Conservation (phyloP, 148 eudicot genomes). For the Vaccinium myrtillus region DNA sequence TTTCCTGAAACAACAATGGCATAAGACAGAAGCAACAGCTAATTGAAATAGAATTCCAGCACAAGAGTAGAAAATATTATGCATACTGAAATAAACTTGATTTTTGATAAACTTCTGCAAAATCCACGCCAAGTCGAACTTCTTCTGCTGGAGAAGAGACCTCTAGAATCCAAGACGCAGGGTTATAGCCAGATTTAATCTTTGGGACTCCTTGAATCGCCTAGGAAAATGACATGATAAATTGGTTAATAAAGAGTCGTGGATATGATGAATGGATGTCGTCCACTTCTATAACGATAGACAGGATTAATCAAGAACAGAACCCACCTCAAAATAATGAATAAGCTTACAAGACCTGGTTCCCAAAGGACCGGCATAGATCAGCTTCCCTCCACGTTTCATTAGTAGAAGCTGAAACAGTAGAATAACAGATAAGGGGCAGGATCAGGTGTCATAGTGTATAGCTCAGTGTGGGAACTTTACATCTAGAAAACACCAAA, state of each 20-base stretch:
- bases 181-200: conserved; percentile 85
- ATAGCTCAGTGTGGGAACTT: background rate
- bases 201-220: conserved; percentile 78
- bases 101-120: conserved; percentile 79
- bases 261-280: background rate
- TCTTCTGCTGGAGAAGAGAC: conserved; percentile 84
- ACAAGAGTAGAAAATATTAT: conserved; percentile 15
- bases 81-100: conserved; percentile 76
- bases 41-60: conserved; percentile 3
- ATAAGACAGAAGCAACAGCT: conserved; percentile 21
- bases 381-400: conserved; percentile 97
- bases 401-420: conserved; percentile 80
- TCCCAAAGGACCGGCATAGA: conserved; percentile 94
- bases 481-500: background rate
- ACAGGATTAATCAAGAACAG: conserved; percentile 1
- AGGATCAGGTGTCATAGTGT: background rate
- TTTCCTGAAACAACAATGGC: conserved; percentile 46
- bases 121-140: conserved; percentile 75
- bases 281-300: background rate
- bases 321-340: conserved; percentile 77
- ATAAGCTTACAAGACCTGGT: conserved; percentile 72
- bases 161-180: conserved; percentile 99
- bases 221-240: conserved; percentile 31
- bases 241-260: background rate
- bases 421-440: conserved; percentile 13